Evolutionary conservation across 2,329 filamentous ascomycete species (phyloP).

Genomic region (Cordyceps tenuipes): DNA sequence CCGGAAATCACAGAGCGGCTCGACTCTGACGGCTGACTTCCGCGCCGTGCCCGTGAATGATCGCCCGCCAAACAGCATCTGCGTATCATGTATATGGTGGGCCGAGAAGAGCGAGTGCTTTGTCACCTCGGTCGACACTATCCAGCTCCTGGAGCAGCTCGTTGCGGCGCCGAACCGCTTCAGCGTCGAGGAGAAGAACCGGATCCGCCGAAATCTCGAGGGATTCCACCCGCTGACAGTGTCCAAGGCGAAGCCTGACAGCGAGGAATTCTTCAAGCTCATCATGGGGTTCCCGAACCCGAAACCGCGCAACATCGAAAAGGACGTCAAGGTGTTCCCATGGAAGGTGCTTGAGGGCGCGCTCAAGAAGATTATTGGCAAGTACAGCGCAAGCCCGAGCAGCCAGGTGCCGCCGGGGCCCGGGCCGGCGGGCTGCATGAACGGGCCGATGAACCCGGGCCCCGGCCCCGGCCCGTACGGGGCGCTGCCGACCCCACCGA

Average conservation of each 20-base stretch:
- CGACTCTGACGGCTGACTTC: slow-evolving; percentile 74
- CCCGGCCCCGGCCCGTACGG: slow-evolving; percentile 36
- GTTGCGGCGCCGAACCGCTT: slow-evolving; percentile 70
- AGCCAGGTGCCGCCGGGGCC: slow-evolving; percentile 27
- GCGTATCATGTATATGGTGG: slow-evolving; percentile 98
- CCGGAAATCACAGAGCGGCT: slow-evolving; percentile 70
- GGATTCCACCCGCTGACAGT: slow-evolving; percentile 89
- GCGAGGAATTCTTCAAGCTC: slow-evolving; percentile 96
- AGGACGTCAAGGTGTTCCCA: slow-evolving; percentile 97
- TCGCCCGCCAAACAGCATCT: slow-evolving; percentile 74
- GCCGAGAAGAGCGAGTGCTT: slow-evolving; percentile 83
- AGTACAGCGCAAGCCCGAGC: slow-evolving; percentile 61
- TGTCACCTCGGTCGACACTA: slow-evolving; percentile 95
- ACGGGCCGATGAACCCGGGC: slow-evolving; percentile 30
- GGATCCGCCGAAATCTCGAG: slow-evolving; percentile 90
- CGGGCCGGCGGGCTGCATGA: slow-evolving; percentile 22
- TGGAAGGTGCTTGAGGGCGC: slow-evolving; percentile 86
- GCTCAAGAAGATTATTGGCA: slow-evolving; percentile 96
- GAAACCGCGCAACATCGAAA: slow-evolving; percentile 96
- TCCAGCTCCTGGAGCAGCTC: slow-evolving; percentile 85
- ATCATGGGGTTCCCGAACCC: slow-evolving; percentile 97
- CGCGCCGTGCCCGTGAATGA: slow-evolving; percentile 71
- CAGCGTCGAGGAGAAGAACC: slow-evolving; percentile 96
- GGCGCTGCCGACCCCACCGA: slow-evolving; percentile 39
- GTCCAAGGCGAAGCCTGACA: slow-evolving; percentile 85